phyloP scores from a whole-genome alignment of 2,329 filamentous ascomycete species.

The Trichothecium sympodiale region DNA sequence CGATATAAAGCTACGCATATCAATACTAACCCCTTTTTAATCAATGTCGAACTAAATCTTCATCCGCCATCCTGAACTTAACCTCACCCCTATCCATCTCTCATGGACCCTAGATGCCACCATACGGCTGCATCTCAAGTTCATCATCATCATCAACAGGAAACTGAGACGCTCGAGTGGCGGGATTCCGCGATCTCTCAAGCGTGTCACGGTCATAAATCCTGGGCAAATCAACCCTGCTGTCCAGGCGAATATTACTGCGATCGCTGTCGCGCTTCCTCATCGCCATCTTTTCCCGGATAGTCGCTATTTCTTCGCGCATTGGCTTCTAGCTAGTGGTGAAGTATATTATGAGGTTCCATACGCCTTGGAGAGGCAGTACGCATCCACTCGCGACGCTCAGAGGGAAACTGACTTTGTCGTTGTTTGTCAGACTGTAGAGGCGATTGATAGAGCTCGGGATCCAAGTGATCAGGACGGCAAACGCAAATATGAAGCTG shows the following conservation, averaged over 20 bases:
- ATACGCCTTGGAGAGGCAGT: slow-evolving; percentile 66
- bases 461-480: slow-evolving; percentile 49
- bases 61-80: no score
- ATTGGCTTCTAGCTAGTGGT: slow-evolving; percentile 44
- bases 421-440: slow-evolving; percentile 46
- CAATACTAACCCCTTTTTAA: background rate
- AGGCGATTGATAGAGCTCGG: slow-evolving; percentile 63
- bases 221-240: slow-evolving; percentile 5
- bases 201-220: slow-evolving; percentile 8
- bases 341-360: slow-evolving; percentile 70
- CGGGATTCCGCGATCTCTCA: slow-evolving; percentile 4
- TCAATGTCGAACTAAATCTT: no score
- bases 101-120: background rate
- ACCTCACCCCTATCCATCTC: no score
- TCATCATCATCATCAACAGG: background rate
- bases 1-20: background rate
- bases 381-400: slow-evolving; percentile 61
- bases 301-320: slow-evolving; percentile 12
- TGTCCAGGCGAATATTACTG: slow-evolving; percentile 14
- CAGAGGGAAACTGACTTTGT: slow-evolving; percentile 46
- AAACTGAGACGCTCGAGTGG: no score
- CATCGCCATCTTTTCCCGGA: slow-evolving; percentile 8
- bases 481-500: slow-evolving; percentile 49
- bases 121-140: background rate
- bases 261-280: slow-evolving; percentile 4